Base-by-base conservation (phyloP, 2,329 filamentous ascomycete species). In the Alternaria arbusti region DNA sequence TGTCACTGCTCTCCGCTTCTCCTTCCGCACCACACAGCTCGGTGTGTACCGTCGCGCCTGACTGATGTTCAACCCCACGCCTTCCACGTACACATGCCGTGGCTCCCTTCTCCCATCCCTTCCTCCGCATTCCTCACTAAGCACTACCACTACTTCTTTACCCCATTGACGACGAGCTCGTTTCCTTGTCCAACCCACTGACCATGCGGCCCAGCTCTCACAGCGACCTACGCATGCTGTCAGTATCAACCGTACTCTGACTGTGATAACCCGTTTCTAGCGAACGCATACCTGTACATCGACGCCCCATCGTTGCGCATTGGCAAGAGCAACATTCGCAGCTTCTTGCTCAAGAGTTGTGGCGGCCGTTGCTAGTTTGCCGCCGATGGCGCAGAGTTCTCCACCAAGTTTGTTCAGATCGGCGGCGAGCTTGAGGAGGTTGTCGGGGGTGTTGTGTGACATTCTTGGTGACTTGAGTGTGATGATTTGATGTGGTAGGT, bases 251-350 rank as follows among this genome's bases (percentile, higher is more conserved):
- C 6, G 13, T 13, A n/a, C 5, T 3, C 1, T 28, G 23, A 9
- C n/a, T 11, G 11, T n/a, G 7, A 17, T 1, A 32, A 2, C 32
- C 2, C 8, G 13, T 32, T 44, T 5, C n/a, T 22, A 12, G 8
- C 1, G 17, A 6, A 10, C 1, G 10, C 25, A 43, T 30, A 71
- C 68, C 26, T 71, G 69, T 3, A 74, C 68, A 54, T 73, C 70
- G 10, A 73, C 68, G 3, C 70, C 70, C 69, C 69, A 73, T 10
- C 64, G 59, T 55, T 66, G 70, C 9, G 73, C 61, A 22, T 68
- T 65, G 13, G 70, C 69, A 12, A 70, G 59, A 1, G 73, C 73
- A 8, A 74, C 50, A 28, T 72, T 72, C 1, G 71, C 73, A 3
- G 70, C 69, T 67, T 74, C 70, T 57, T 72, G 64, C 46, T 72